Conservation (phyloP, 495 filamentous ascomycete genomes). For the Talaromyces wortmannii region DNA sequence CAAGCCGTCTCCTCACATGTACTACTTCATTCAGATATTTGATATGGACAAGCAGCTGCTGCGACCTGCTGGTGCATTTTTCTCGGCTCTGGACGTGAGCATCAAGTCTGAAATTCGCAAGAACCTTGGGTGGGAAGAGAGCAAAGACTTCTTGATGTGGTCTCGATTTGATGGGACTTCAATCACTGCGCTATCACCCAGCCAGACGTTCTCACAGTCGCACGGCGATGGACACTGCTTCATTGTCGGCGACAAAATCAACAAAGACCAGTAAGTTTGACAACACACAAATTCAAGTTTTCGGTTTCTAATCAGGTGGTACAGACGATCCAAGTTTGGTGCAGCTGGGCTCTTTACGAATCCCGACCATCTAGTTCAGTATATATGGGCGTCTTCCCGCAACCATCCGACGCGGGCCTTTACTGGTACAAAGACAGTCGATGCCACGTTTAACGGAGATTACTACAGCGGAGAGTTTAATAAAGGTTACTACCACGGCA, state of each 20-base stretch:
- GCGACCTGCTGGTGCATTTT: constrained; percentile 46
- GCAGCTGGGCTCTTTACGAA: constrained; percentile 34
- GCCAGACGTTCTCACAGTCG: constrained; percentile 30
- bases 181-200: constrained; percentile 29
- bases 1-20: constrained; percentile 30
- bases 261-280: constrained; percentile 26
- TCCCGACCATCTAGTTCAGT: constrained; percentile 36
- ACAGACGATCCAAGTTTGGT: constrained; percentile 27
- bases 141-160: constrained; percentile 39
- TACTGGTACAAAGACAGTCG: constrained; percentile 34
- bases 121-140: constrained; percentile 27
- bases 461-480: constrained; percentile 41
- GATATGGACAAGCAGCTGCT: constrained; percentile 39
- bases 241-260: constrained; percentile 37
- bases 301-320: constrained; percentile 6
- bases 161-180: constrained; percentile 33
- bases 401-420: constrained; percentile 39
- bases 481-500: constrained; percentile 45
- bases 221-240: constrained; percentile 35
- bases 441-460: constrained; percentile 38
- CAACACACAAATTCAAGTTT: neutral
- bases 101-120: constrained; percentile 36
- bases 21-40: constrained; percentile 46
- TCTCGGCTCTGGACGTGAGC: constrained; percentile 35
- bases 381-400: constrained; percentile 37